These are phyloP conservation scores for Aspergillus aculeatinus DNA, from an alignment of 2,329 filamentous ascomycete species.

Conservation along the genomic window DNA sequence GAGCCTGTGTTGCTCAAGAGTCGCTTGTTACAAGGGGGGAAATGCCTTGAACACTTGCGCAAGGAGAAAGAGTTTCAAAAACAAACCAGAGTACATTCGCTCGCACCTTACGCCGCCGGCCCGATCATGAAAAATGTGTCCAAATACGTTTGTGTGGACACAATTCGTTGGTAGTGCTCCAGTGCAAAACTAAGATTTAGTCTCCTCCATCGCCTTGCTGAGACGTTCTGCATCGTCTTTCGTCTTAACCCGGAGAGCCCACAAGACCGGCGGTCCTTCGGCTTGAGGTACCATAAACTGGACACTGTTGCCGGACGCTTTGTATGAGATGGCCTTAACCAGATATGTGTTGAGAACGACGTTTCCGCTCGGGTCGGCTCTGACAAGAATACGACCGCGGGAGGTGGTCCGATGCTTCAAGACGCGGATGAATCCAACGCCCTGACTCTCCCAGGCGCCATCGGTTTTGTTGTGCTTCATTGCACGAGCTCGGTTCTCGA, in stretches of 20 bases:
- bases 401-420: slow-evolving; percentile 71
- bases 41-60: not conserved
- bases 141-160: slow-evolving; percentile 16
- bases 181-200: slow-evolving; percentile 18
- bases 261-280: slow-evolving; percentile 63
- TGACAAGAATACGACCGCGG: slow-evolving; percentile 66
- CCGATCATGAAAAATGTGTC: slow-evolving; percentile 9
- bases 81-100: slow-evolving; percentile 18
- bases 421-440: slow-evolving; percentile 69
- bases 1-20: not conserved
- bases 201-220: slow-evolving; percentile 20
- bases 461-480: slow-evolving; percentile 55
- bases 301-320: slow-evolving; percentile 50
- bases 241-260: slow-evolving; percentile 67
- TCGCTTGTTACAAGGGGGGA: not conserved
- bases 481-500: slow-evolving; percentile 70
- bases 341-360: slow-evolving; percentile 70
- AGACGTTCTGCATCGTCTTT: slow-evolving; percentile 17
- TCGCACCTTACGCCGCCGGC: not conserved
- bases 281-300: slow-evolving; percentile 53
- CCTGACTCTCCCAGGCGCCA: slow-evolving; percentile 63
- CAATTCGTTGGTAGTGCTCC: slow-evolving; percentile 10
- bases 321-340: slow-evolving; percentile 63
- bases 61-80: slow-evolving; percentile 6
- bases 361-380: slow-evolving; percentile 72